Base-by-base conservation (phyloP, 2,329 filamentous ascomycete genomes). In the Fusarium zealandicum region DNA sequence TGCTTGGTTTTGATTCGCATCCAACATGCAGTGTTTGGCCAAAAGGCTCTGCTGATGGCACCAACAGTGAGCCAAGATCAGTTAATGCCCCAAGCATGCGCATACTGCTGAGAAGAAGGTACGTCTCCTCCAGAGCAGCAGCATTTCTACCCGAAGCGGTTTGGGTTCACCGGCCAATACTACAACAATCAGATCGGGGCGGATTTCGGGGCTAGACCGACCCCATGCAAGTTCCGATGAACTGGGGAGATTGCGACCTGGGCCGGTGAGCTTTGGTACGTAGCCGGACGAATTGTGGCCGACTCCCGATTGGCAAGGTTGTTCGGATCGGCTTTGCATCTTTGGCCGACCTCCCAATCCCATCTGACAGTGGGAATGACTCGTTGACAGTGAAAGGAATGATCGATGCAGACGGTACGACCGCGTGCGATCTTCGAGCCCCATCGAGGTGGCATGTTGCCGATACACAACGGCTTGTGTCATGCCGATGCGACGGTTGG, bases 401-500 rank as follows among this genome's bases (percentile, higher is more conserved):
- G 25, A n/a, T 31, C 17, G 31, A 41, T 48, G 5, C 22, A 38
- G 36, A 16, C 35, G 43, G 48, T 58, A 40, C 37, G 20, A 54
- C 55, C 17, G 13, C 16, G 35, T 25, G 44, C 44, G 44, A 56
- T 61, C 55, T 50, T 56, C 54, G 61, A 62, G 45, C 58, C 51
- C 62, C 47, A 57, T 64, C 47, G 61, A 62, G 43, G 43, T 59
- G 61, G 49, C 45, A 62, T 56, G 36, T 38, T 49, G 36, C 48
- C 35, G 61, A 46, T 47, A 53, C 60, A 58, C 42, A 48, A 40
- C 45, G 40, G 42, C 32, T 37, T 51, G 57, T 64, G 50, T 33
- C 18, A 50, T 42, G 39, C 11, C 41, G 33, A 56, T 59, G 51
- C 35, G 41, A 45, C 36, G 43, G 37, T 25, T 31, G 22, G 51